Conservation (phyloP, 2,329 filamentous ascomycete genomes). For the Metarhizium brunneum region DNA sequence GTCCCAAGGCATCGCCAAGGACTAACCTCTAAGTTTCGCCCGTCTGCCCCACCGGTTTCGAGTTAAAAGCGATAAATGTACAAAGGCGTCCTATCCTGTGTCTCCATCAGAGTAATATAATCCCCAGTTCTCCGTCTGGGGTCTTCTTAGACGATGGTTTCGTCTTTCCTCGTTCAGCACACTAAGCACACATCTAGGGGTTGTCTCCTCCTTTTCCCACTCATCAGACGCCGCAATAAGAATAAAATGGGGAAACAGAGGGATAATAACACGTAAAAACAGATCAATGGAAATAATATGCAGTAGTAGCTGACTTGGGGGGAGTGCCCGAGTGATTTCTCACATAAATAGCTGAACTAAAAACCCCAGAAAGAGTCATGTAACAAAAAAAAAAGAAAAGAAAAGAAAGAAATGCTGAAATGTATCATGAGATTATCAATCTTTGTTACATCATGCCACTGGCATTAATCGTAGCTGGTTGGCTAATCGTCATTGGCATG, state of each 20-base stretch:
- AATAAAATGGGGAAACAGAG: slow-evolving; percentile 12
- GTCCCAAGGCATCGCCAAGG: background rate
- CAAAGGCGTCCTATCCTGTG: slow-evolving; percentile 15
- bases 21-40: background rate
- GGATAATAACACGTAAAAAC: slow-evolving; percentile 7
- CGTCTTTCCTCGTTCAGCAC: background rate
- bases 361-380: background rate
- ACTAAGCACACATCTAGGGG: slow-evolving; percentile 16
- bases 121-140: background rate
- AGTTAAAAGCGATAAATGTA: slow-evolving; percentile 20
- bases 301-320: slow-evolving; percentile 2
- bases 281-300: slow-evolving; percentile 2
- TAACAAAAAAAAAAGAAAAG: slow-evolving; percentile 7
- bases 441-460: slow-evolving; percentile 33
- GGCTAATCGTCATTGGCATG: slow-evolving; percentile 56
- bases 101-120: background rate
- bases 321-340: background rate
- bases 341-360: background rate
- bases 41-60: slow-evolving; percentile 4
- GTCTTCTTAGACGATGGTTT: background rate
- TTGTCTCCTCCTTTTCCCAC: slow-evolving; percentile 14
- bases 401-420: slow-evolving; percentile 6
- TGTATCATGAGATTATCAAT: background rate
- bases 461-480: slow-evolving; percentile 37
- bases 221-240: slow-evolving; percentile 12